Evolutionary conservation across 164 flowering plant species (phyloP).

Genomic region (Vitis labrusca): DNA sequence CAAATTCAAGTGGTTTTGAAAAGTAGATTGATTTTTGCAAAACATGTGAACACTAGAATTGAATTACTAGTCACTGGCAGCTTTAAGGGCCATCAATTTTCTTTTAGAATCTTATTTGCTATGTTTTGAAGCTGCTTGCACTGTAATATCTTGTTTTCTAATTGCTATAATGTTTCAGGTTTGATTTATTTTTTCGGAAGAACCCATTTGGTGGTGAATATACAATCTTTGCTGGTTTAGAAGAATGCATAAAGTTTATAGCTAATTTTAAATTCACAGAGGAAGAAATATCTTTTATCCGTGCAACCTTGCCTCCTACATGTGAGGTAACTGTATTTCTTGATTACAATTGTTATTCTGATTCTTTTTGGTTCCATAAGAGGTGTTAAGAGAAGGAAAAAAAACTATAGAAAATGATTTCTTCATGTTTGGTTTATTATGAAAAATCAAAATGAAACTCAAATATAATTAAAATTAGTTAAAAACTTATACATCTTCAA

Average conservation of each 20-base stretch:
- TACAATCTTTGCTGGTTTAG: slow-evolving; percentile 91
- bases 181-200: slow-evolving; percentile 90
- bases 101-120: no score
- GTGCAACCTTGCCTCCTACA: slow-evolving; percentile 52
- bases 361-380: neutral
- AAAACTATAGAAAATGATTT: no score
- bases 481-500: no score
- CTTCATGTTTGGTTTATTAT: no score
- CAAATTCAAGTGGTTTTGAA: no score
- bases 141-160: neutral
- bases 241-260: slow-evolving; percentile 85
- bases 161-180: slow-evolving; percentile 51
- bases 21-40: no score
- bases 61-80: no score
- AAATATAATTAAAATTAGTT: no score
- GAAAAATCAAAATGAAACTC: no score
- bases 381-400: neutral
- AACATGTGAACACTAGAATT: no score
- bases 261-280: slow-evolving; percentile 81
- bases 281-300: slow-evolving; percentile 74
- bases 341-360: neutral
- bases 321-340: slow-evolving; percentile 63
- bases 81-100: no score
- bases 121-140: no score
- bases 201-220: slow-evolving; percentile 99